phyloP scores from a whole-genome alignment of 345 rosid genomes.

The Anacardium occidentale region DNA sequence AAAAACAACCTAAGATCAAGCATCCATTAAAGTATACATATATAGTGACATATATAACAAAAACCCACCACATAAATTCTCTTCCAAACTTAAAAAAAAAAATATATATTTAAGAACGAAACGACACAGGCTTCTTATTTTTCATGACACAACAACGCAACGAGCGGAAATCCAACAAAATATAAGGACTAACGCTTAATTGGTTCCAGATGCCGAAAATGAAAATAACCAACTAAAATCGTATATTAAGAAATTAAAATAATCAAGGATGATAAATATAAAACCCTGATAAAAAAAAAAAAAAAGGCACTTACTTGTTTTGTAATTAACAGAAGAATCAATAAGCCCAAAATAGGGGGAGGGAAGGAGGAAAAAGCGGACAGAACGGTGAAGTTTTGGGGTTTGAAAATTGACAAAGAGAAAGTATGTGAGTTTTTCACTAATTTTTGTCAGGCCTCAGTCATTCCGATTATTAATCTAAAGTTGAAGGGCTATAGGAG shows the following conservation, averaged over 20 bases:
- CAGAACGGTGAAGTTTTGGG: not conserved
- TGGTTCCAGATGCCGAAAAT: not conserved
- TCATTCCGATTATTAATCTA: not conserved
- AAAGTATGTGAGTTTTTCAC: not conserved
- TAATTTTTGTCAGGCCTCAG: not conserved
- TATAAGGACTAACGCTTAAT: not conserved
- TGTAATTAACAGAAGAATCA: not conserved
- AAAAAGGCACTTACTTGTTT: conserved; percentile 10
- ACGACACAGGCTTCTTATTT: not conserved
- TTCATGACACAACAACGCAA: not conserved
- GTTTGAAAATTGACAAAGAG: not conserved
- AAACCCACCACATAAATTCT: not conserved
- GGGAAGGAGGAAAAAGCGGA: too few relatives aligned
- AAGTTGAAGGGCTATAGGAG: not conserved
- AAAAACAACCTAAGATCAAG: too few relatives aligned
- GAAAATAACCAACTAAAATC: not conserved
- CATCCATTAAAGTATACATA: too few relatives aligned
- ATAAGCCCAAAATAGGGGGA: not conserved
- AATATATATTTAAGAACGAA: not conserved
- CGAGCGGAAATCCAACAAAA: not conserved
- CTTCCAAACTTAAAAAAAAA: not conserved
- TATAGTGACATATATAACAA: too few relatives aligned
- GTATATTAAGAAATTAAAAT: not conserved
- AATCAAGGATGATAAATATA: not conserved
- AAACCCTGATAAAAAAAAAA: not conserved